A percentile compares a stretch with the other conserved stretches of the same genome.
Conservation (phyloP, 192 early-diverging fungal species). For the Podila verticillata region DNA sequence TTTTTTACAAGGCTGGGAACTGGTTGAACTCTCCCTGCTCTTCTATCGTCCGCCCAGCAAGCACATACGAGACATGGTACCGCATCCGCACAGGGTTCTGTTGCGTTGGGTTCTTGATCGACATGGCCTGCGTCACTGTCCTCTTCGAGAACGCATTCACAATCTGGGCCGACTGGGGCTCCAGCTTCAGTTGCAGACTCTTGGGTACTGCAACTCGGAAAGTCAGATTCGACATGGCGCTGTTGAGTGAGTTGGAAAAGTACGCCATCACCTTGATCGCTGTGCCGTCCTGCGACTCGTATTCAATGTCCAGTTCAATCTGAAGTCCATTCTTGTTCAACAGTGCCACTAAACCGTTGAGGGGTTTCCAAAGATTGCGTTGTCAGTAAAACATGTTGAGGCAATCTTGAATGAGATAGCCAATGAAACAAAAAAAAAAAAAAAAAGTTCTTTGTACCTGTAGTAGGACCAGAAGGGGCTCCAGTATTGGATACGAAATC, state of each 20-base stretch:
- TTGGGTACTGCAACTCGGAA: slow-evolving; percentile 60
- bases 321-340: slow-evolving; percentile 59
- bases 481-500: slow-evolving; percentile 33
- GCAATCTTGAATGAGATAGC: neutral
- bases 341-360: slow-evolving; percentile 23
- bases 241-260: slow-evolving; percentile 58
- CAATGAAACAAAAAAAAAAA: neutral
- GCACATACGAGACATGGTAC: slow-evolving; percentile 59
- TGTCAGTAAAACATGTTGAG: neutral
- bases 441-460: neutral
- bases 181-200: slow-evolving; percentile 58
- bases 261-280: slow-evolving; percentile 50
- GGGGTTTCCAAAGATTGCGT: neutral
- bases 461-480: slow-evolving; percentile 11
- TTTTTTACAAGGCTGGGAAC: slow-evolving; percentile 15
- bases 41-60: slow-evolving; percentile 56
- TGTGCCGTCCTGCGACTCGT: slow-evolving; percentile 1
- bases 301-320: slow-evolving; percentile 49
- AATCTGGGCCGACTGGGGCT: slow-evolving; percentile 54
- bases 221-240: slow-evolving; percentile 50
- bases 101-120: slow-evolving; percentile 43
- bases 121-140: slow-evolving; percentile 51
- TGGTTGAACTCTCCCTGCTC: slow-evolving; percentile 54
- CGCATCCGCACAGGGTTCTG: slow-evolving; percentile 44
- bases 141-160: slow-evolving; percentile 49